phyloP scores from a whole-genome alignment of 495 filamentous ascomycete genomes.

The Xylaria flabelliformis region DNA sequence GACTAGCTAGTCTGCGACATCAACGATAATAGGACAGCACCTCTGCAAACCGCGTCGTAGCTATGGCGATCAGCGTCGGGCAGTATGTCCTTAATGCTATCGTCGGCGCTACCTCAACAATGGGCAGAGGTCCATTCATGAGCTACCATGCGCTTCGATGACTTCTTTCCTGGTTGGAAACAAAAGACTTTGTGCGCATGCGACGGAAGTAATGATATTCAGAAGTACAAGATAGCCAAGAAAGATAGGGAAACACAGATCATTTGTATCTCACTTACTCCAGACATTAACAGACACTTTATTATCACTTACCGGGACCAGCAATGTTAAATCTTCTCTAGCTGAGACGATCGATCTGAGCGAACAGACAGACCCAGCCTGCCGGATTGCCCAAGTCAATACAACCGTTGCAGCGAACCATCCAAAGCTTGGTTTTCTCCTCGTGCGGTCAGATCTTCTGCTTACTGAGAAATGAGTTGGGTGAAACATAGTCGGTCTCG shows the following conservation, averaged over 20 bases:
- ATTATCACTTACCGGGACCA: slow-evolving; percentile 7
- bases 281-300: slow-evolving; percentile 1
- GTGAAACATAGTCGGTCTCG: slow-evolving; percentile 23
- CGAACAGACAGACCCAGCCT: slow-evolving; percentile 12
- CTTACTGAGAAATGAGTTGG: neutral
- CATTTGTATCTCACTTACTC: neutral
- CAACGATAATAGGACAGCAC: no score
- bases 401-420: slow-evolving; percentile 4
- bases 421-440: neutral
- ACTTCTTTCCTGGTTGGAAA: no score
- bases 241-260: neutral
- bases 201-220: neutral
- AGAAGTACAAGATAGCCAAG: neutral
- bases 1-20: no score
- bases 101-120: no score
- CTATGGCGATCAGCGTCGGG: no score
- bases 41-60: no score
- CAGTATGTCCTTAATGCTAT: no score
- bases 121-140: no score
- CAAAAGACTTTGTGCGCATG: no score
- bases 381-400: slow-evolving; percentile 9
- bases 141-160: no score
- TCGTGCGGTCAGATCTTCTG: neutral
- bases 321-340: neutral
- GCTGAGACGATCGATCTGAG: slow-evolving; percentile 10